Conservation (phyloP, 257 asterid genomes). For the Dorcoceras hygrometricum region DNA sequence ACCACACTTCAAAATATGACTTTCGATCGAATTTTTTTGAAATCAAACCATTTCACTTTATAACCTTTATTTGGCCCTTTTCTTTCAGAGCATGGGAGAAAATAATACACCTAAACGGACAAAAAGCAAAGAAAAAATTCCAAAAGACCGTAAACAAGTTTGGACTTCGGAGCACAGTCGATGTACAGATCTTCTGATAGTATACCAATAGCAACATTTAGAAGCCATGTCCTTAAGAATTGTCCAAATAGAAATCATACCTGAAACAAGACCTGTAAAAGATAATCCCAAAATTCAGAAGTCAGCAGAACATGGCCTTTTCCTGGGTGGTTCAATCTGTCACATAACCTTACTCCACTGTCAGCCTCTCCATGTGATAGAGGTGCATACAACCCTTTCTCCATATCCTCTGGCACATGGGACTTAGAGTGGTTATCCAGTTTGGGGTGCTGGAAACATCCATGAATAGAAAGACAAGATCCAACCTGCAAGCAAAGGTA, state of each 20-base stretch:
- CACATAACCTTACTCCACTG: slow-evolving; percentile 31
- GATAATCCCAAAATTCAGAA: slow-evolving; percentile 39
- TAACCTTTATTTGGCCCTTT: not conserved
- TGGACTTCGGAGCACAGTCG: not conserved
- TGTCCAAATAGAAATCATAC: slow-evolving; percentile 31
- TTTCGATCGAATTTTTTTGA: too few species aligned
- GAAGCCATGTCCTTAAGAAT: not conserved
- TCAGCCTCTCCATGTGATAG: slow-evolving; percentile 36
- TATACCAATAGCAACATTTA: slow-evolving; percentile 12
- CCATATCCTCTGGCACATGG: slow-evolving; percentile 41
- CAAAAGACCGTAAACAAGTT: not conserved
- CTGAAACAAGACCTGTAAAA: slow-evolving; percentile 78
- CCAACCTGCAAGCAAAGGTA: slow-evolving; percentile 58
- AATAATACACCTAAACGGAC: not conserved
- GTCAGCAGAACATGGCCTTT: slow-evolving; percentile 24
- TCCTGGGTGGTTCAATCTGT: slow-evolving; percentile 26
- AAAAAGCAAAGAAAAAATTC: not conserved
- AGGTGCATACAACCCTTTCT: slow-evolving; percentile 53
- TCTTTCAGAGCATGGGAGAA: not conserved
- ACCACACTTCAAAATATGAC: not conserved
- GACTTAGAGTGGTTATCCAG: slow-evolving; percentile 22
- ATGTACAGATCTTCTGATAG: not conserved
- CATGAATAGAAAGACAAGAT: slow-evolving; percentile 66
- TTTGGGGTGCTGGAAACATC: slow-evolving; percentile 43
- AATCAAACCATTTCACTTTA: too few species aligned